Conservation (phyloP, 768 basidiomycete genomes). For the Collybiopsis luxurians region DNA sequence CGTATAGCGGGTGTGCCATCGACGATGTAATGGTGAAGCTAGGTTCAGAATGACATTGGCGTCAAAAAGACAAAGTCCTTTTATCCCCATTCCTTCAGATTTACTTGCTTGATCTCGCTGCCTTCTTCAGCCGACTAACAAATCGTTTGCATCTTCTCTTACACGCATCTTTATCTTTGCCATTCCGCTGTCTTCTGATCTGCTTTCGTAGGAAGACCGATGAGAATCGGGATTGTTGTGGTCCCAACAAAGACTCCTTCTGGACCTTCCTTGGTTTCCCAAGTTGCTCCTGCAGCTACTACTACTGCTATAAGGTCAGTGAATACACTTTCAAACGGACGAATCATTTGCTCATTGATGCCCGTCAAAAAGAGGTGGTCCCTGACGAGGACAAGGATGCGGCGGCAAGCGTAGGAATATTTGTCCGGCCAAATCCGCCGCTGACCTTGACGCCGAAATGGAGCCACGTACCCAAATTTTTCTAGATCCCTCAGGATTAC, state of each 20-base stretch:
- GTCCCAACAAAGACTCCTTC: constrained; percentile 69
- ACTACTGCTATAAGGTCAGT: constrained; percentile 27
- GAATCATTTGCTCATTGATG: background rate
- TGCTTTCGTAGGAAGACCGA: constrained; percentile 22
- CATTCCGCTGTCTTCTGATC: constrained; percentile 31
- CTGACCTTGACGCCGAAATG: constrained; percentile 98
- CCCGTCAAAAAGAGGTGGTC: constrained; percentile 20
- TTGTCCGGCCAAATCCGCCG: constrained; percentile 75
- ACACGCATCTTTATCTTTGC: constrained; percentile 13
- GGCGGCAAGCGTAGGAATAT: constrained; percentile 48
- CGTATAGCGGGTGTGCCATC: constrained; percentile 26
- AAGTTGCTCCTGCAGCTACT: constrained; percentile 63
- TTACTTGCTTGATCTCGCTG: constrained; percentile 34
- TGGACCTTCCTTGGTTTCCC: constrained; percentile 65
- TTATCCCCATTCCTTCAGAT: constrained; percentile 42
- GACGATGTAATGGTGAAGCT: constrained; percentile 25
- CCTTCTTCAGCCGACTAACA: constrained; percentile 48
- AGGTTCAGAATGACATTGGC: constrained; percentile 13
- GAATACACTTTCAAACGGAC: background rate
- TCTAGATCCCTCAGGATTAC: constrained; percentile 6
- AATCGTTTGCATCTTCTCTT: constrained; percentile 32
- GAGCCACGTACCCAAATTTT: constrained; percentile 48
- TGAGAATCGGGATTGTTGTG: constrained; percentile 73
- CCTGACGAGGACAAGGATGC: constrained; percentile 45
- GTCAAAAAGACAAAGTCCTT: too few species aligned